Percentiles rank a stretch among this genome's conserved stretches.
Evolutionary conservation across 2,329 filamentous ascomycete genomes (phyloP).

Genomic region (Cordyceps farinosa): DNA sequence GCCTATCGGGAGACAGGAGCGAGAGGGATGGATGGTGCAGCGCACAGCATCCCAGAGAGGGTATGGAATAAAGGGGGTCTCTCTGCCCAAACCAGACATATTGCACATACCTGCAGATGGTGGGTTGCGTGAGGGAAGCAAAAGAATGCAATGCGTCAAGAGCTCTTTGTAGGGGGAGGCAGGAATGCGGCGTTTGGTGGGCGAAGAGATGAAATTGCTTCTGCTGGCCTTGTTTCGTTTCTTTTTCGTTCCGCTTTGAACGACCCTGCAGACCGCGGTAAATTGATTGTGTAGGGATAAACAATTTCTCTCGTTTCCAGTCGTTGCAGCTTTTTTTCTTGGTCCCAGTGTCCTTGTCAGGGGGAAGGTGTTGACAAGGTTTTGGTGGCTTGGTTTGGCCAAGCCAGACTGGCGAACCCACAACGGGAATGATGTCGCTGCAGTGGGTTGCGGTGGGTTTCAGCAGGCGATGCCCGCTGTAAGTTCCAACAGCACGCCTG

Average conservation of each 20-base stretch:
- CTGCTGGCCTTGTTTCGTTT: background rate
- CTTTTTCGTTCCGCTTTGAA: background rate
- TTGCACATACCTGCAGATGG: constrained; percentile 15
- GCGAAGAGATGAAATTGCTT: background rate
- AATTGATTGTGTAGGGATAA: constrained; percentile 7
- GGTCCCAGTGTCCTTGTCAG: constrained; percentile 3
- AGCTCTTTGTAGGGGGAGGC: background rate
- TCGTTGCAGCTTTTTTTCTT: background rate
- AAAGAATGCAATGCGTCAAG: constrained; percentile 6
- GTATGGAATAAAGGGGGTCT: background rate
- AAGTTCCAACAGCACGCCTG: background rate
- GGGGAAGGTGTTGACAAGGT: constrained; percentile 2
- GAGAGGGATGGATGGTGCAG: background rate
- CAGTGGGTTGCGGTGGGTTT: background rate
- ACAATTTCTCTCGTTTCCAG: background rate
- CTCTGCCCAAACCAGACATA: background rate
- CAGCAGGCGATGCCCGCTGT: background rate
- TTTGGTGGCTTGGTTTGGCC: background rate
- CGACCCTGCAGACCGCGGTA: background rate
- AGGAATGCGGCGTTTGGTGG: constrained; percentile 7
- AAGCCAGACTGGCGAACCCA: background rate
- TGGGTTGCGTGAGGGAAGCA: constrained; percentile 2
- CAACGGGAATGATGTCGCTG: constrained; percentile 6
- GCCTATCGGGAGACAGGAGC: background rate
- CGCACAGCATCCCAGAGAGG: background rate